Conservation (phyloP, 1,139 yeast species). For the Geotrichum siamense region DNA sequence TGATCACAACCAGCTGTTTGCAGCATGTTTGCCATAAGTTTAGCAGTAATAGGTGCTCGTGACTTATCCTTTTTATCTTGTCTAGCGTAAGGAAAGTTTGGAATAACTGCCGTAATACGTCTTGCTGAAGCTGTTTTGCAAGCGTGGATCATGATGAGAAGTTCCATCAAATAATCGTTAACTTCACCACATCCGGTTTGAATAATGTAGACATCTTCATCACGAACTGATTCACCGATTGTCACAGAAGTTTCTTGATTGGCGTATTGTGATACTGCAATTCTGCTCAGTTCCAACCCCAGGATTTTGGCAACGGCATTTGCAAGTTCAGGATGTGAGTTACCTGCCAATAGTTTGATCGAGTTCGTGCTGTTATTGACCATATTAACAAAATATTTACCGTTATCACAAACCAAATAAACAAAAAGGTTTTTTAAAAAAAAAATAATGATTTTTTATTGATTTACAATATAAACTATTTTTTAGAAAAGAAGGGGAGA, state of each 20-base stretch:
- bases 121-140: constrained; percentile 93
- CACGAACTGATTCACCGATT: constrained; percentile 92
- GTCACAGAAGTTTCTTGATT: constrained; percentile 81
- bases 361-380: constrained; percentile 49
- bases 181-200: constrained; percentile 89
- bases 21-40: constrained; percentile 87
- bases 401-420: no score
- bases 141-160: constrained; percentile 86
- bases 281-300: constrained; percentile 37
- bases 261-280: constrained; percentile 42
- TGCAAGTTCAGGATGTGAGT: constrained; percentile 81
- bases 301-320: constrained; percentile 64
- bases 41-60: constrained; percentile 95
- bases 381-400: constrained; percentile 3
- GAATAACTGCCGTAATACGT: constrained; percentile 88
- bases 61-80: constrained; percentile 95
- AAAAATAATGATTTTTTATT: not conserved
- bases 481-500: not conserved
- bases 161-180: constrained; percentile 80
- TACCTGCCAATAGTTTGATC: constrained; percentile 81
- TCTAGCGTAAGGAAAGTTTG: constrained; percentile 96
- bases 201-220: constrained; percentile 80
- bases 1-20: constrained; percentile 96
- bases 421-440: not conserved
- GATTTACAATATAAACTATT: not conserved